These are phyloP conservation scores for Russula sp. DNA, from an alignment of 768 basidiomycete species.

Conservation along the genomic window DNA sequence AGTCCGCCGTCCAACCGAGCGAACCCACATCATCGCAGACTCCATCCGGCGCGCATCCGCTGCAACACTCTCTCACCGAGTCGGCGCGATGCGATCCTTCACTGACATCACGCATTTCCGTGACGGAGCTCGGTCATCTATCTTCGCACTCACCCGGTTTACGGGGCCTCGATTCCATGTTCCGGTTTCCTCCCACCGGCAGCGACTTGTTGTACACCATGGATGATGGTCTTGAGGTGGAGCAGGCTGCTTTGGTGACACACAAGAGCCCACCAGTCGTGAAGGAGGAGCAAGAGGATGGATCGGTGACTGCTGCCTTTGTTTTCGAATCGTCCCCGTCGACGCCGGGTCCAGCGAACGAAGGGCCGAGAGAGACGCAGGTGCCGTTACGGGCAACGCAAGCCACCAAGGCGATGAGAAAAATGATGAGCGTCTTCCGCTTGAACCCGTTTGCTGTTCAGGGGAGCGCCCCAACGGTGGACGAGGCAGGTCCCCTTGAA, in stretches of 20 bases:
- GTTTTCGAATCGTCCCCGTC: conserved; percentile 21
- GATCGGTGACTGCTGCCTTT: conserved; percentile 14
- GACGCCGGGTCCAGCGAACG: conserved; percentile 10
- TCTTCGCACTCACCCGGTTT: conserved; percentile 14
- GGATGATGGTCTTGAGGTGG: conserved; percentile 15
- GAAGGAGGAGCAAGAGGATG: conserved; percentile 20
- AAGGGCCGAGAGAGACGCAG: conserved; percentile 20
- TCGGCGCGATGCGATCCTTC: conserved; percentile 17
- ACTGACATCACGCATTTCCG: conserved; percentile 11
- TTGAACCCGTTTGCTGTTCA: conserved; percentile 61
- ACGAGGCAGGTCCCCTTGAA: conserved; percentile 21
- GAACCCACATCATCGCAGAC: conserved; percentile 10
- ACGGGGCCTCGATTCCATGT: conserved; percentile 13
- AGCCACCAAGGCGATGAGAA: conserved; percentile 60
- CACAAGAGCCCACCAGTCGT: conserved; percentile 9
- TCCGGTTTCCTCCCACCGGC: conserved; percentile 12
- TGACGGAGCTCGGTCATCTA: conserved; percentile 10
- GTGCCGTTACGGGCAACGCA: conserved; percentile 73
- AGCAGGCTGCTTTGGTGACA: conserved; percentile 7
- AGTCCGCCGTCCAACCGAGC: conserved; percentile 14
- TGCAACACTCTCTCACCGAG: conserved; percentile 16
- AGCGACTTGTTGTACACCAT: conserved; percentile 15
- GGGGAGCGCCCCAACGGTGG: conserved; percentile 18
- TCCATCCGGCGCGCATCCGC: conserved; percentile 5
- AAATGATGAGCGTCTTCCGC: conserved; percentile 72